These are phyloP conservation scores for Takakia lepidozioides DNA, from an alignment of 225 moss, liverwort and hornwort species.

Conservation along the genomic window DNA sequence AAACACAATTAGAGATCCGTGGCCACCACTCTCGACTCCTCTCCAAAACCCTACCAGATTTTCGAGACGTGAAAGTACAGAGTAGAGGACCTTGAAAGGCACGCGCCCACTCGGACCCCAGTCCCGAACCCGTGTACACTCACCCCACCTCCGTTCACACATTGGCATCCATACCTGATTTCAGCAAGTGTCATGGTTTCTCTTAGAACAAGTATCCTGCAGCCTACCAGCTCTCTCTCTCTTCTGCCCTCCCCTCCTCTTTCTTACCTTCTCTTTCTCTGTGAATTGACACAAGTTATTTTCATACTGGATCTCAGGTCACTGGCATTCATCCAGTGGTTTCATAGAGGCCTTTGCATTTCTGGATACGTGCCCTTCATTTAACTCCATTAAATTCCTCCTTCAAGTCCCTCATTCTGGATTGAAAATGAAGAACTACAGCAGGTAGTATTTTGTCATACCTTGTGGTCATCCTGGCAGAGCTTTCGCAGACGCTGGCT, in stretches of 20 bases:
- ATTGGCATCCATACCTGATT: constrained; percentile 73
- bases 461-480: constrained; percentile 71
- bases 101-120: constrained; percentile 66
- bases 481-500: constrained; percentile 66
- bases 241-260: too few species aligned
- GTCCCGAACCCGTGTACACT: constrained; percentile 48
- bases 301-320: too few species aligned
- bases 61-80: constrained; percentile 50
- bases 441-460: constrained; percentile 17
- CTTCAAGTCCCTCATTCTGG: too few species aligned
- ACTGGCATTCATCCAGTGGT: too few species aligned
- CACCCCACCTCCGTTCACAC: constrained; percentile 75
- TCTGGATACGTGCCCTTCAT: too few species aligned
- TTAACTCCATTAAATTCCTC: too few species aligned
- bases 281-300: too few species aligned
- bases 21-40: constrained; percentile 62
- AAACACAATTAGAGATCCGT: constrained; percentile 71
- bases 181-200: not conserved
- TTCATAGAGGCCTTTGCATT: too few species aligned
- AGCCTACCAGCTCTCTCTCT: too few species aligned
- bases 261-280: too few species aligned
- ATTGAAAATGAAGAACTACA: not conserved
- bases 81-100: constrained; percentile 56
- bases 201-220: too few species aligned
- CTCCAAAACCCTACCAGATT: constrained; percentile 96